Evolutionary conservation across 108 stramenopile species (phyloP), one percentile per base, ranked within the genome.

Genomic region (Skeletonema menzelii): DNA sequence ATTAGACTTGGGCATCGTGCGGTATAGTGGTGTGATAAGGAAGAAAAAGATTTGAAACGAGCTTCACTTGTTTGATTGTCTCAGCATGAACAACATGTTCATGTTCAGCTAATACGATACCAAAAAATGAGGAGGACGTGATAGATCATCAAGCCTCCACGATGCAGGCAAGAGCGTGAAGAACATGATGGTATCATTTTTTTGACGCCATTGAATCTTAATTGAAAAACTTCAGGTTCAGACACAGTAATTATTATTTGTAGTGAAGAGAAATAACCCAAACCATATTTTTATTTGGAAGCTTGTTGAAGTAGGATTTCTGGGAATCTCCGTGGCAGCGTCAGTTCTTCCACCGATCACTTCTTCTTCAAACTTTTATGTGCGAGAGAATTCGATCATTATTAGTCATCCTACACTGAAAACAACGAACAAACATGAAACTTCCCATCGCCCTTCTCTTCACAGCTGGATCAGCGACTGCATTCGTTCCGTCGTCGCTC

Each of bases 361-460:
- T 8, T 4, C 47, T 6, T 15, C 46, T 19, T 6, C 46, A 7
- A 3, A 47, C 1, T 11, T 37, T 12, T 2, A 37, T 37, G 35
- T 12, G 10, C 46, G 19, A 53, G 8, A 53, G 22, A 5, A 53
- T 37, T 37, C 11, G 2, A 22, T 7, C 8, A 3, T 19, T 20
- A 49, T 15, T 47, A 47, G n/a, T n/a, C n/a, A n/a, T n/a, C 49
- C 6, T 24, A 22, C 22, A 22, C 0, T 0, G 17, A 10, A 53
- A 22, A 5, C 49, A 53, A 49, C 47, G n/a, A 24, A 53, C 49
- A 53, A 22, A 20, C 31, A 32, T 69, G 67, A 69, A 57, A 55
- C 38, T 58, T 35, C 2, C 17, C 56, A 37, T 20, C 5, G 26
- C 37, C 30, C 35, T 56, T 6, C 32, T 69, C 2, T 37, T 58